These are phyloP conservation scores for Rhodomyrtus psidioides DNA, from an alignment of 441 rosid species.

Conservation along the genomic window DNA sequence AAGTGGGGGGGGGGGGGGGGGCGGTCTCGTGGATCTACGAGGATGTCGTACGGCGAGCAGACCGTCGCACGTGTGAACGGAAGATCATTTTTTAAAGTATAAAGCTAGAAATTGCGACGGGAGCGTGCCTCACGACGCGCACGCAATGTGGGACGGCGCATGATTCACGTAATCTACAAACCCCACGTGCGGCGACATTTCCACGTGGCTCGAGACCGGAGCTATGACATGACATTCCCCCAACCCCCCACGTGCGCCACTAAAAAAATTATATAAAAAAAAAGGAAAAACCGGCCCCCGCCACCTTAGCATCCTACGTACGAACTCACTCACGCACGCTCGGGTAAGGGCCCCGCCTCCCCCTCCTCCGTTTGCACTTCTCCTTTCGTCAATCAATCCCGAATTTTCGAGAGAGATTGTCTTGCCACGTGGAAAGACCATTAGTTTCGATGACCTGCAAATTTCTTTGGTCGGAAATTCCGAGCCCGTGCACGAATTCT, in stretches of 20 bases:
- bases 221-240: background rate
- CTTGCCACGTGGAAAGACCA: background rate
- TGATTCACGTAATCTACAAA: background rate
- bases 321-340: background rate
- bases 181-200: background rate
- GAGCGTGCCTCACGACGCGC: background rate
- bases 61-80: background rate
- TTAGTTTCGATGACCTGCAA: rapidly evolving
- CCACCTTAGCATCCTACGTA: background rate
- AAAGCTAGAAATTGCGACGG: background rate
- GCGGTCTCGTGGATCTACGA: background rate
- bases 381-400: background rate
- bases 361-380: background rate
- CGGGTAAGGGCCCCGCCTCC: background rate
- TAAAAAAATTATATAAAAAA: rapidly evolving
- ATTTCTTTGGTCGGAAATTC: background rate
- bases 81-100: too few relatives aligned
- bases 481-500: too few relatives aligned
- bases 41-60: background rate
- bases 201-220: background rate
- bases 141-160: background rate
- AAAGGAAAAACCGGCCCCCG: background rate
- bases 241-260: background rate
- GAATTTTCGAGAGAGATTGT: background rate
- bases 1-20: too few relatives aligned